Percentiles rank a stretch among this genome's conserved stretches.
Conservation (phyloP, 768 basidiomycete genomes). For the Hemileccinum impolitum region DNA sequence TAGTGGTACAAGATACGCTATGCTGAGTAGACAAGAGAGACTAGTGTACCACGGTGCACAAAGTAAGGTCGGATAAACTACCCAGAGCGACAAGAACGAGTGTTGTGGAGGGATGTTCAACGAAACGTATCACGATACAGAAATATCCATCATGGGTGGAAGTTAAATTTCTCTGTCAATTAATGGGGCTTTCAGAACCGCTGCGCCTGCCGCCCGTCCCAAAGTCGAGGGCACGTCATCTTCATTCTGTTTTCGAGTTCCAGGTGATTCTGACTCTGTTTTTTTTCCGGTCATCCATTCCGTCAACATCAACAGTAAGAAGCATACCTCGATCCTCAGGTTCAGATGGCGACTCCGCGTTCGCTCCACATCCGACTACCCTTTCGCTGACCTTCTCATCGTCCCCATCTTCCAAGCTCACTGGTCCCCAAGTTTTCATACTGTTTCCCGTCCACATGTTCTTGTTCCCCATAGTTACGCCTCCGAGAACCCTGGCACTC, state of each 20-base stretch:
- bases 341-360: constrained; percentile 6
- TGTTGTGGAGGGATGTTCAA: not conserved
- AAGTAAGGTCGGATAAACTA: constrained; percentile 8
- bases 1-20: constrained; percentile 7
- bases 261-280: constrained; percentile 2
- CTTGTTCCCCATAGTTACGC: constrained; percentile 43
- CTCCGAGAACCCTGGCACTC: constrained; percentile 66
- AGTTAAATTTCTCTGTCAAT: constrained; percentile 5
- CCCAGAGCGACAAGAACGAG: constrained; percentile 8
- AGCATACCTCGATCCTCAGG: constrained; percentile 6
- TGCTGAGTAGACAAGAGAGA: constrained; percentile 4
- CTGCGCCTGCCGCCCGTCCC: constrained; percentile 25
- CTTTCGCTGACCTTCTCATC: constrained; percentile 31
- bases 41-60: constrained; percentile 7
- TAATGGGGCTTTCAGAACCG: constrained; percentile 12
- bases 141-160: not conserved
- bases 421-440: constrained; percentile 49
- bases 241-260: constrained; percentile 8
- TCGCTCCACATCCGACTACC: constrained; percentile 14
- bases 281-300: constrained; percentile 6
- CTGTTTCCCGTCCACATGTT: constrained; percentile 63
- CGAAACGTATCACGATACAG: not conserved
- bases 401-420: constrained; percentile 45
- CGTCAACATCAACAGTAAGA: constrained; percentile 1
- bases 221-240: constrained; percentile 24